Conservation (phyloP, 129 eudicot species). For the Pittosporum tobira region DNA sequence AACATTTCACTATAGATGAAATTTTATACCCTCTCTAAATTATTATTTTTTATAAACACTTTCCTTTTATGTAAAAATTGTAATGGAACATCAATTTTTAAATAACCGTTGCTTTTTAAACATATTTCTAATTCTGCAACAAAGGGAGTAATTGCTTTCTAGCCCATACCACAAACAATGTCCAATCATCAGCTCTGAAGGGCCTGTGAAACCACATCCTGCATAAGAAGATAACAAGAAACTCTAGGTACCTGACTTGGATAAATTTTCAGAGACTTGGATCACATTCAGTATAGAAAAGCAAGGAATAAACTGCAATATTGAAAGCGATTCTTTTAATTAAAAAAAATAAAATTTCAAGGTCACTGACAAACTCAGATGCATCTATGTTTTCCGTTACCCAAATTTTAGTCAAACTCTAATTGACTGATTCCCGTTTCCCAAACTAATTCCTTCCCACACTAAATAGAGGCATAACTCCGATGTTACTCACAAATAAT, state of each 20-base stretch:
- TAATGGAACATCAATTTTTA: too few relatives aligned
- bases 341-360: background rate
- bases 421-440: background rate
- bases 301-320: background rate
- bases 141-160: constrained; percentile 6
- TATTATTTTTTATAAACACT: too few relatives aligned
- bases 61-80: too few relatives aligned
- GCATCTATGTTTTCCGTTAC: background rate
- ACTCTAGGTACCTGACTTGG: background rate
- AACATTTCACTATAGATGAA: too few relatives aligned
- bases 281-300: background rate
- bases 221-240: constrained; percentile 8
- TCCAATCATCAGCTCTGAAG: constrained; percentile 90
- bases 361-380: background rate
- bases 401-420: background rate
- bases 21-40: too few relatives aligned
- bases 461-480: too few relatives aligned
- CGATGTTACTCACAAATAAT: too few relatives aligned
- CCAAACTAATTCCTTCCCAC: background rate
- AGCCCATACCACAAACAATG: constrained; percentile 64
- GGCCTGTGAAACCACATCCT: constrained; percentile 99
- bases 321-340: background rate
- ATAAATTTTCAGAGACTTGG: background rate
- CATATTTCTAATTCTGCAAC: too few relatives aligned
- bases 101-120: too few relatives aligned